Conservation (phyloP, 108 stramenopile genomes). For the Fragilariopsis cylindrus region DNA sequence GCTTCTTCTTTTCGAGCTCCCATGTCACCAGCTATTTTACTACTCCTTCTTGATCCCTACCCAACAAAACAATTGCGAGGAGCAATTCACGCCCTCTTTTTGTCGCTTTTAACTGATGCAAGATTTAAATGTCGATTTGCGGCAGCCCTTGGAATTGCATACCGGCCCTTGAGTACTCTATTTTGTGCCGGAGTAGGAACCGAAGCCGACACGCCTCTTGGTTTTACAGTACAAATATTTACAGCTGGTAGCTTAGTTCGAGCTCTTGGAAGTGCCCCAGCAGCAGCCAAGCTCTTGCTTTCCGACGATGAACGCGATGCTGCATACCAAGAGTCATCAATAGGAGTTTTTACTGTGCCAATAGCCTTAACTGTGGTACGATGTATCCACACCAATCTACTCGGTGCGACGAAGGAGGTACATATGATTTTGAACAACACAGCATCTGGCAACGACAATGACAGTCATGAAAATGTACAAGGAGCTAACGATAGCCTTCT, state of each 20-base stretch:
- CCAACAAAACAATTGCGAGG: conserved; percentile 83
- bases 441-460: conserved; percentile 39
- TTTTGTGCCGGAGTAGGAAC: conserved; percentile 92
- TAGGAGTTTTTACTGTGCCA: conserved; percentile 70
- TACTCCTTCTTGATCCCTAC: conserved; percentile 87
- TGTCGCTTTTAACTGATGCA: conserved; percentile 78
- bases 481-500: conserved; percentile 38
- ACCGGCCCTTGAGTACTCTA: conserved; percentile 76
- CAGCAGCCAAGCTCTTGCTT: conserved; percentile 64
- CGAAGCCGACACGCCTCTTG: conserved; percentile 80
- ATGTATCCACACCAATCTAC: conserved; percentile 82
- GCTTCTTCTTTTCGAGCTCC: conserved; percentile 81
- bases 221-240: conserved; percentile 91
- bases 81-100: conserved; percentile 68
- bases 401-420: conserved; percentile 84
- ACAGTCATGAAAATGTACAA: conserved; percentile 25
- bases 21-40: conserved; percentile 61
- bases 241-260: conserved; percentile 87
- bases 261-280: conserved; percentile 73
- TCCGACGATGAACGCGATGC: conserved; percentile 55
- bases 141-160: conserved; percentile 83
- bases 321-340: conserved; percentile 31
- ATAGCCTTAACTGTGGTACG: conserved; percentile 78
- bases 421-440: conserved; percentile 61
- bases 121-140: conserved; percentile 86